These are phyloP conservation scores for Suillus paluster DNA, from an alignment of 768 basidiomycete species.

Conservation along the genomic window DNA sequence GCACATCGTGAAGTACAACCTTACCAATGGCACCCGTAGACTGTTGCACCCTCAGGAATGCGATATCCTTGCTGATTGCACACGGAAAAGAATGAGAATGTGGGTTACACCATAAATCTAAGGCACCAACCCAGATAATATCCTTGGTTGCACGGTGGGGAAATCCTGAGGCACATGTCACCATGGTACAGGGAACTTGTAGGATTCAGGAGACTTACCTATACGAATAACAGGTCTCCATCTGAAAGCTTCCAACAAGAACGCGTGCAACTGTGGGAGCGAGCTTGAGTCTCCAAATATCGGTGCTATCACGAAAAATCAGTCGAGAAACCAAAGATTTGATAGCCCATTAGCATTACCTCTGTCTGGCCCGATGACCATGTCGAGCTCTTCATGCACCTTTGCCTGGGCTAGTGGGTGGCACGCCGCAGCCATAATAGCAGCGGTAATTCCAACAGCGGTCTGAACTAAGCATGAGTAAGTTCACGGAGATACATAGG, in stretches of 20 bases:
- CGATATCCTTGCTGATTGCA: slow-evolving; percentile 34
- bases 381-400: slow-evolving; percentile 56
- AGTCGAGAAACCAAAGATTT: background rate
- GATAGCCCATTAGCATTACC: slow-evolving; percentile 6
- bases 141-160: slow-evolving; percentile 65
- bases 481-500: background rate
- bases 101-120: background rate
- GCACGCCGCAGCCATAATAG: no score
- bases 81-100: background rate
- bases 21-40: slow-evolving; percentile 38
- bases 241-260: slow-evolving; percentile 39
- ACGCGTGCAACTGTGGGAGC: slow-evolving; percentile 42
- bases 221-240: slow-evolving; percentile 36
- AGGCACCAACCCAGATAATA: slow-evolving; percentile 52
- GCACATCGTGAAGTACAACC: background rate
- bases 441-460: slow-evolving; percentile 52
- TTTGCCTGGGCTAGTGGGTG: slow-evolving; percentile 48
- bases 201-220: slow-evolving; percentile 28
- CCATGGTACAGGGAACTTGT: background rate
- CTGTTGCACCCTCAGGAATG: slow-evolving; percentile 39
- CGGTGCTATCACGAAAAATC: slow-evolving; percentile 31
- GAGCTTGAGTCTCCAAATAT: slow-evolving; percentile 36
- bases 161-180: slow-evolving; percentile 42
- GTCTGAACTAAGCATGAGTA: slow-evolving; percentile 31
- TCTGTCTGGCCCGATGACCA: slow-evolving; percentile 46